Base-by-base conservation (phyloP, 306 rosid species). In the Bauhinia variegata region DNA sequence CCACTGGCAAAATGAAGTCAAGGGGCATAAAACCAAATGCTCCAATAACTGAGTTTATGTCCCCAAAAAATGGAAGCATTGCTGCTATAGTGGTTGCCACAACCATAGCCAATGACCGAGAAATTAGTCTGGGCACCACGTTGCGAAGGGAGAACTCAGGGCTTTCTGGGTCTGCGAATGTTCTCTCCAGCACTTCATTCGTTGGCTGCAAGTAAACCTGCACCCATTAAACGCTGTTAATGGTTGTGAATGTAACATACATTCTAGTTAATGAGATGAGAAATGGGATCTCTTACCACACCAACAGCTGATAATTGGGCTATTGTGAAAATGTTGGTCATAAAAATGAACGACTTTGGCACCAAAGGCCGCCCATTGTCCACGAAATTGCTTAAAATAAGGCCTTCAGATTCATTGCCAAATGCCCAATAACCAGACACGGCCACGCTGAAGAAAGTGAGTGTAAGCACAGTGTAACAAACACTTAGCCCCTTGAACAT, bases 61-160 rank as follows among this genome's bases (percentile, higher is more conserved):
- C 88, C n/a, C 88, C 88, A 17, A 82, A 87, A 62, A 88, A 85
- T 4, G 88, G 95, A 71, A 85, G 78, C 88, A 88, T 83, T 11
- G 91, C 88, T 31, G 85, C 87, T 69, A 80, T 51, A 5, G 49
- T 66, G 5, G 88, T 80, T 9, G 80, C 78, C 11, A 44, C 10
- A 3, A 70, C 13, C 11, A 82, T 77, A 16, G 84, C 77, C 0
- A 68, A 3, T 14, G 92, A 67, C 5, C 87, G 74, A 34, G 77
- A 34, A 13, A 87, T 37, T 30, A 75, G 0, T 66, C 92, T 68
- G 0, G 89, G 89, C 15, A 84, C 58, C 0, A 74, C 65, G 17
- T 84, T 87, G 11, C 84, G 68, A 34, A 41, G n/a, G 6, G 87
- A 84, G 65, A 84, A 82, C 59, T 78, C 61, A 5, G 63, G 23